Conservation (phyloP, 805 yeast genomes). For the Hanseniaspora occidentalis region DNA sequence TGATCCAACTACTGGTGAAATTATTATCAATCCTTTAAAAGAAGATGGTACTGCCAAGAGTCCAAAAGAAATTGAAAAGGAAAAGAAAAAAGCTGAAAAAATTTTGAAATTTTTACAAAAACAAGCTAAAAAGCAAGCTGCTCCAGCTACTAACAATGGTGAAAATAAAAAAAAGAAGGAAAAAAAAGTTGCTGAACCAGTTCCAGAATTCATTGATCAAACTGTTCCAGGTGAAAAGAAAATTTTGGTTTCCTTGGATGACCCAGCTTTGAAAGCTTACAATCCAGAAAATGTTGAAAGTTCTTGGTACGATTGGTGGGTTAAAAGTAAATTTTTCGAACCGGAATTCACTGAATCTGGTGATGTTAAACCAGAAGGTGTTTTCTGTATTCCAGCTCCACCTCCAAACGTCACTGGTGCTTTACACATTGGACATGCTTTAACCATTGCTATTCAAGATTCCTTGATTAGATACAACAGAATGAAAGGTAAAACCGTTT, state of each 20-base stretch:
- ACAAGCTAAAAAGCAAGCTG: constrained; percentile 47
- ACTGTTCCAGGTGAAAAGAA: constrained; percentile 90
- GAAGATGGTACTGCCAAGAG: constrained; percentile 44
- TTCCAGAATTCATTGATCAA: constrained; percentile 75
- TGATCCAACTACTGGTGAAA: constrained; percentile 26
- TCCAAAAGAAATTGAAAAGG: constrained; percentile 75
- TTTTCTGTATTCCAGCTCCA: constrained; percentile 91
- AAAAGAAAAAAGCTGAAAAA: constrained; percentile 79
- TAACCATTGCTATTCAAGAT: constrained; percentile 92
- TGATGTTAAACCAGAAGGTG: constrained; percentile 64
- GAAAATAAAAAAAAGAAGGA: constrained; percentile 55
- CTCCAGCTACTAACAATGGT: constrained; percentile 21
- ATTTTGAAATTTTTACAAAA: constrained; percentile 78
- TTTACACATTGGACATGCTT: constrained; percentile 94
- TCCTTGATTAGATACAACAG: constrained; percentile 85
- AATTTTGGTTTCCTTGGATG: constrained; percentile 72
- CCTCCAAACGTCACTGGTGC: constrained; percentile 99
- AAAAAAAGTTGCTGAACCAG: constrained; percentile 54
- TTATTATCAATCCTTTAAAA: constrained; percentile 25
- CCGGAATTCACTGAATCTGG: constrained; percentile 77
- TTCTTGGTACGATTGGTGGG: constrained; percentile 99
- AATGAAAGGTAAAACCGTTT: constrained; percentile 91
- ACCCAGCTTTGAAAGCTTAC: constrained; percentile 88
- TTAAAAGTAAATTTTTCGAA: constrained; percentile 69
- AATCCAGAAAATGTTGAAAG: constrained; percentile 88